A percentile compares a stretch with the other conserved stretches of the same genome.
Evolutionary conservation across 805 yeast species (phyloP).

Genomic region (Wickerhamiella australiensis): DNA sequence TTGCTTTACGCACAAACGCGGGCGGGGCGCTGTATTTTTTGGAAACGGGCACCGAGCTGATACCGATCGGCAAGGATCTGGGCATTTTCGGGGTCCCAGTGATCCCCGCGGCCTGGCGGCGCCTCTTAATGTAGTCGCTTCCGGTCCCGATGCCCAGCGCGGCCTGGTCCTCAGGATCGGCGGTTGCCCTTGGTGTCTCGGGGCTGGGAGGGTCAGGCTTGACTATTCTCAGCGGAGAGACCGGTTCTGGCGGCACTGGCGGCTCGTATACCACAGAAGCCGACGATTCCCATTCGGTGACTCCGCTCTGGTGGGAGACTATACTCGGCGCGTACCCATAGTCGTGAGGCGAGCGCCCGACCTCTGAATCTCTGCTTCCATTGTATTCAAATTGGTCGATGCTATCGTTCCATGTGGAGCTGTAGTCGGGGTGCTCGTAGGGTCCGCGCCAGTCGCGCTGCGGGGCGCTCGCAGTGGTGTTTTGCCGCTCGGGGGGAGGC

Average conservation of each 20-base stretch:
- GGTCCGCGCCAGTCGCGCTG: slow-evolving; percentile 5
- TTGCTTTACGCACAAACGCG: slow-evolving; percentile 26
- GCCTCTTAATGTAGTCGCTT: slow-evolving; percentile 25
- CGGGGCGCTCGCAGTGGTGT: slow-evolving; percentile 9
- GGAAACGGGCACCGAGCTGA: slow-evolving; percentile 12
- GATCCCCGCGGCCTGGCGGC: slow-evolving; percentile 24
- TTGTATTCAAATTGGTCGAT: background rate
- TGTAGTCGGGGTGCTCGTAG: background rate
- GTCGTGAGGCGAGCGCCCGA: background rate
- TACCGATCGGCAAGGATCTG: slow-evolving; percentile 21
- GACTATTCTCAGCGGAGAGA: background rate
- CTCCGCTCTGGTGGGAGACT: background rate
- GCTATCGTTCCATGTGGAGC: background rate
- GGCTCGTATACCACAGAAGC: background rate
- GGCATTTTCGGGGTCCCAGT: slow-evolving; percentile 22
- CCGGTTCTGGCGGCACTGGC: background rate
- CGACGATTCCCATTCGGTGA: slow-evolving; percentile 6
- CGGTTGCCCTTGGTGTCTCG: background rate
- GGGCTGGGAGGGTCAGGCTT: background rate
- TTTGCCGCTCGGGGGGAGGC: slow-evolving; percentile 8
- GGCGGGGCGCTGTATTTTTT: slow-evolving; percentile 21
- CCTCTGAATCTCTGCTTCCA: background rate
- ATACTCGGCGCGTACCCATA: slow-evolving; percentile 3
- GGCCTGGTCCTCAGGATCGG: slow-evolving; percentile 3
- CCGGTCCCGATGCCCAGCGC: slow-evolving; percentile 25